phyloP scores from a whole-genome alignment of 164 flowering plant genomes.

The Umbilicus rupestris region DNA sequence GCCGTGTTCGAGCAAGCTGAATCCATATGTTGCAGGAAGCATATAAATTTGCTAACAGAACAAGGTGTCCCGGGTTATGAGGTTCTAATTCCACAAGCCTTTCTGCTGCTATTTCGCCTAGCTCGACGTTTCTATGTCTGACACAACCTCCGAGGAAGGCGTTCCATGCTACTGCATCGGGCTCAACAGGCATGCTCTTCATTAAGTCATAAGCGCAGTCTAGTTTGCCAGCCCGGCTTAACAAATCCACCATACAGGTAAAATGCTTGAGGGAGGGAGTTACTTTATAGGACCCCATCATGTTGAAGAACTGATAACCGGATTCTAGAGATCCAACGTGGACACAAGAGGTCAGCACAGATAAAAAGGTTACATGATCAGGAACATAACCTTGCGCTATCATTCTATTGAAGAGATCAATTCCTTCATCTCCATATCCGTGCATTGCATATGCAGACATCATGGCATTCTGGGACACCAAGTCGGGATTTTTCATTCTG shows the following conservation, averaged over 20 bases:
- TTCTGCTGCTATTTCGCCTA: constrained; percentile 50
- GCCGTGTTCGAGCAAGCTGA: constrained; percentile 41
- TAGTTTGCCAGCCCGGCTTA: constrained; percentile 47
- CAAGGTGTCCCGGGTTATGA: constrained; percentile 40
- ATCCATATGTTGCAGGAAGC: constrained; percentile 50
- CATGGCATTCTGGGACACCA: constrained; percentile 58
- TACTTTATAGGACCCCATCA: constrained; percentile 35
- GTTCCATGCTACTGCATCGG: constrained; percentile 55
- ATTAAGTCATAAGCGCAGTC: constrained; percentile 38
- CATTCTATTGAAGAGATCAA: constrained; percentile 39
- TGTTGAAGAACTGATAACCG: constrained; percentile 32
- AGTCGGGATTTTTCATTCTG: constrained; percentile 32
- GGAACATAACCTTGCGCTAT: constrained; percentile 36
- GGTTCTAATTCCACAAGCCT: constrained; percentile 48
- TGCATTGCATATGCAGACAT: constrained; percentile 68
- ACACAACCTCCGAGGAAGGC: constrained; percentile 60
- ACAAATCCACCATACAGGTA: constrained; percentile 61
- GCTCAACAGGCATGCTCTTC: constrained; percentile 27
- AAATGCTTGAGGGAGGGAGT: constrained; percentile 54
- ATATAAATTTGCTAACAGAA: constrained; percentile 51
- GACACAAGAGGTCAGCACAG: constrained; percentile 55
- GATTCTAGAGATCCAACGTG: constrained; percentile 48
- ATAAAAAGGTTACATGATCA: constrained; percentile 53
- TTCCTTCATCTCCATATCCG: constrained; percentile 57
- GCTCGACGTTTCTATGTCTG: constrained; percentile 28